phyloP scores from a whole-genome alignment of 148 eudicot species.

The Amaranthus palmeri region DNA sequence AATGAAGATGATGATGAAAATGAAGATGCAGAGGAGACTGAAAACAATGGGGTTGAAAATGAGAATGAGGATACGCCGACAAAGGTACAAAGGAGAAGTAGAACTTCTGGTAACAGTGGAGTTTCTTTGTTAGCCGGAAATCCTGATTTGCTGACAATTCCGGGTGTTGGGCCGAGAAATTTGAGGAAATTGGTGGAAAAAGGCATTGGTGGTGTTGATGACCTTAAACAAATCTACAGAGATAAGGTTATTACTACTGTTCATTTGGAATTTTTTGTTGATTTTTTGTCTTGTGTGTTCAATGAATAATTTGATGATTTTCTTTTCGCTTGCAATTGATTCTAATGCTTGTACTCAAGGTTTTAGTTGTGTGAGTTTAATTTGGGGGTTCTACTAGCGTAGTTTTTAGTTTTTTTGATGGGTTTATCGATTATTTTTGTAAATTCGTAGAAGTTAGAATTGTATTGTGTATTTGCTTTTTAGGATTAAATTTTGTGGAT shows the following conservation, averaged over 20 bases:
- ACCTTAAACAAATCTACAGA: constrained; percentile 72
- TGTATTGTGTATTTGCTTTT: too few species aligned
- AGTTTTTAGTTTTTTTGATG: too few species aligned
- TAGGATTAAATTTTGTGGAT: background rate
- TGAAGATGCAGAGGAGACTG: constrained; percentile 10
- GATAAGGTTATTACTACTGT: constrained; percentile 49
- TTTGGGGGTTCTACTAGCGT: background rate
- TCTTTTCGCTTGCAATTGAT: too few species aligned
- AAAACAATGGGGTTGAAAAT: constrained; percentile 1
- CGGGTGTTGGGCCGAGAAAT: constrained; percentile 97
- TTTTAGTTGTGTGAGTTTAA: background rate
- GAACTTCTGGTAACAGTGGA: constrained; percentile 23
- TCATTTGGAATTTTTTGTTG: background rate
- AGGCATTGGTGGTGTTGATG: constrained; percentile 77
- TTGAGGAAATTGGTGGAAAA: constrained; percentile 78
- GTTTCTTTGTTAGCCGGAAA: constrained; percentile 18
- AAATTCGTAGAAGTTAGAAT: too few species aligned
- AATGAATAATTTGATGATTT: background rate
- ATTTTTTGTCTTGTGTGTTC: background rate
- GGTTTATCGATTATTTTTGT: too few species aligned
- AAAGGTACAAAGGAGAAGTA: constrained; percentile 47
- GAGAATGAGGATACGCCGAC: constrained; percentile 26
- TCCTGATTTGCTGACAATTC: constrained; percentile 86
- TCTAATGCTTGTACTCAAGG: background rate
- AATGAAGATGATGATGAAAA: constrained; percentile 12